phyloP scores from a whole-genome alignment of 73 alveolate genomes.

The Breviolum minutum region DNA sequence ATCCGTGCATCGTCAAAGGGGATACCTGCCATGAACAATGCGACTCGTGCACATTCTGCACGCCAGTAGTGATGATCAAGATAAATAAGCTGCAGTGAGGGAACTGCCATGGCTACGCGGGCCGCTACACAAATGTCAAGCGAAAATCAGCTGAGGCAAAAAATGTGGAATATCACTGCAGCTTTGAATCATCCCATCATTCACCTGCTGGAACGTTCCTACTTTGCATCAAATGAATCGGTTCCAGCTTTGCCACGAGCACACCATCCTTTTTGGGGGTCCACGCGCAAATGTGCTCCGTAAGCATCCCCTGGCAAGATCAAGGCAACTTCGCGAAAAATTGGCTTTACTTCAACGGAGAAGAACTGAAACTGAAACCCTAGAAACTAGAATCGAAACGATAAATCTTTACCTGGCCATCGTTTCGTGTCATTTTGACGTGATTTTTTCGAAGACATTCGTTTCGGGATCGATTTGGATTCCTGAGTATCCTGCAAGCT shows the following conservation, averaged over 20 bases:
- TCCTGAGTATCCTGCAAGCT: background rate
- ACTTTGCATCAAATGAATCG: too few relatives aligned
- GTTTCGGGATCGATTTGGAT: background rate
- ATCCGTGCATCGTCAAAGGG: constrained; percentile 66
- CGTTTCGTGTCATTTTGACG: too few relatives aligned
- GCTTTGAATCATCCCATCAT: background rate
- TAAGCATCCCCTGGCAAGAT: constrained; percentile 60
- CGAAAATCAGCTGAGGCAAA: background rate
- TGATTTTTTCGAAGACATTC: too few relatives aligned
- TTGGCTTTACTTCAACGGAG: too few relatives aligned
- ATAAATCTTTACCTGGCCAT: background rate
- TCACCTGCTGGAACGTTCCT: background rate
- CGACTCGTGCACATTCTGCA: constrained; percentile 66
- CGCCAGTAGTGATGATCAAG: constrained; percentile 90
- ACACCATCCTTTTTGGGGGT: background rate
- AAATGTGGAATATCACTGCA: background rate
- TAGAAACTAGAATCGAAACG: background rate
- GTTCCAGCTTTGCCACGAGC: background rate
- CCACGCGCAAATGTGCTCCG: constrained; percentile 80
- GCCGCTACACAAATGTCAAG: background rate
- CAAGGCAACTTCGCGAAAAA: too few relatives aligned
- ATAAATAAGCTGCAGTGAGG: constrained; percentile 52
- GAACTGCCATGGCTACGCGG: constrained; percentile 29
- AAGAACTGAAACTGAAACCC: background rate
- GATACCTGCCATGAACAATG: constrained; percentile 66